Base-by-base conservation (phyloP, 2,329 filamentous ascomycete species). In the Verticillium klebahnii region DNA sequence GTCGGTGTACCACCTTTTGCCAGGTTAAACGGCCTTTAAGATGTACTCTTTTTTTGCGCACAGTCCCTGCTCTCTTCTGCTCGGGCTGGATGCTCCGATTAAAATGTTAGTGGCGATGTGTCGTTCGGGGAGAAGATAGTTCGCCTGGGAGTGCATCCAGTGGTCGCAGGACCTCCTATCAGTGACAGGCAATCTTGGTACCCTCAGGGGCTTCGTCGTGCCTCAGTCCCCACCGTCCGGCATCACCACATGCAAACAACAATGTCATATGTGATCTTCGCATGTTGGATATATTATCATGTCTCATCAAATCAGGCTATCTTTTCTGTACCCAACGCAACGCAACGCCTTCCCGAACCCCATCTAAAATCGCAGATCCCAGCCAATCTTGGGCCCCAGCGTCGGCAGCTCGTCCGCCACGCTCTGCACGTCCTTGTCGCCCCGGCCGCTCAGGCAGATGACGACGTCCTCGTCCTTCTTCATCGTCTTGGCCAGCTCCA, bases 391-490 rank as follows among this genome's bases (percentile, higher is more conserved):
- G 8, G 95, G 95, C 0, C 95, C 94, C 65, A 99, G 76, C 68
- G 84, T 90, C 19, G 94, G 94, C 72, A 99, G 78, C 78, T 96
- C 92, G 72, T 99, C 95, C 0, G 95, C 95, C 59, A 99, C 94
- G 71, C 92, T 96, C 85, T 99, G 93, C 63, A 99, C 95, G 73
- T 99, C 95, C 86, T 99, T 99, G 78, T 99, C 95, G 65, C 95
- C 95, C 69, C 95, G 84, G 9, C 95, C 95, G 72, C 91, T 96
- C 40, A 99, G 76, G 78, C 94, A 98, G 65, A 99, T 93, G 63
- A 99, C 94, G 32, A 99, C 80, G 71, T 98, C 93, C 78, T 97
- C 80, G 59, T 86, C 93, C 80, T 93, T 91, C 67, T 84, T 83
- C 92, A 97, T 93, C 62, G 89, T 92, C 87, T 96, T 97, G 64